These are phyloP conservation scores for Aspergillus mulundensis DNA, from an alignment of 495 filamentous ascomycete species.

Conservation along the genomic window DNA sequence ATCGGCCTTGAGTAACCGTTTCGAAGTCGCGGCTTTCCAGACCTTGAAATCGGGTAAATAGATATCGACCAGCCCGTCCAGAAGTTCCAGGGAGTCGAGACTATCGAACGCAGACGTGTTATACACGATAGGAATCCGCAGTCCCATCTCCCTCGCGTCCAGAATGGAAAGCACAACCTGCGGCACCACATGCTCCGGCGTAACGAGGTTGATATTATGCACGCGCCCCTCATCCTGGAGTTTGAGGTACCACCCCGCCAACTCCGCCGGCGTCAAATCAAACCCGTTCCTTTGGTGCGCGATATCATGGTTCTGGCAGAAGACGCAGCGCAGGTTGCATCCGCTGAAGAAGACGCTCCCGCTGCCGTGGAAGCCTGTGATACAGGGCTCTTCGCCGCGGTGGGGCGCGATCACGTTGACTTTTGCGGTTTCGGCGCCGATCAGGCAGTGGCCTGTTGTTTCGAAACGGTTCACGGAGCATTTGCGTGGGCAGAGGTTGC, in stretches of 20 bases:
- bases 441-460: constrained; percentile 67
- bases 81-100: constrained; percentile 57
- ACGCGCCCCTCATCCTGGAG: constrained; percentile 62
- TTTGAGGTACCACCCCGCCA: constrained; percentile 74
- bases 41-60: constrained; percentile 80
- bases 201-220: constrained; percentile 79
- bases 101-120: constrained; percentile 76
- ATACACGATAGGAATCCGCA: constrained; percentile 68
- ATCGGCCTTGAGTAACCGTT: constrained; percentile 66
- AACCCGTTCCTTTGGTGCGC: constrained; percentile 68
- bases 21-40: constrained; percentile 59
- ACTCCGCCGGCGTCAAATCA: constrained; percentile 70
- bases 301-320: constrained; percentile 82
- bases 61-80: constrained; percentile 74
- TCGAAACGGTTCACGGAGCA: constrained; percentile 73
- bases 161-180: constrained; percentile 70
- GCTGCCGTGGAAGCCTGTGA: constrained; percentile 70
- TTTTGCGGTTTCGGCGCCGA: constrained; percentile 64
- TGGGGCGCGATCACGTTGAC: constrained; percentile 73
- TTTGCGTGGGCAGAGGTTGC: constrained; percentile 70
- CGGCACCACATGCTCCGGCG: constrained; percentile 74
- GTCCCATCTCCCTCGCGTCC: constrained; percentile 59
- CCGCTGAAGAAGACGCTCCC: constrained; percentile 73
- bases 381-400: constrained; percentile 59
- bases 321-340: constrained; percentile 73